These are phyloP conservation scores for Rhizophagus prolifer DNA, from an alignment of 192 early-diverging fungal species.

Conservation along the genomic window DNA sequence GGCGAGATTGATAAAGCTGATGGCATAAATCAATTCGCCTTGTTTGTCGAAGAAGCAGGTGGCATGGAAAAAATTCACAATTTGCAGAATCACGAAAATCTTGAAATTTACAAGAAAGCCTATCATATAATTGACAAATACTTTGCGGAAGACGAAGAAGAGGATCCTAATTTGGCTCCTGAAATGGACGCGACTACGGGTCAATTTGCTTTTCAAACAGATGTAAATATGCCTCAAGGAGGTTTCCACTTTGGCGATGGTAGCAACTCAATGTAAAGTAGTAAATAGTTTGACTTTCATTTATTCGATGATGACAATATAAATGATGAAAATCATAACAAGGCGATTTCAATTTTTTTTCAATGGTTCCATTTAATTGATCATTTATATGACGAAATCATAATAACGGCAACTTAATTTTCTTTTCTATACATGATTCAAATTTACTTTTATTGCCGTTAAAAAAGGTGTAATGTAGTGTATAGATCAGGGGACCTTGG, in stretches of 20 bases:
- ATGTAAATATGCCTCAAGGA: constrained; percentile 69
- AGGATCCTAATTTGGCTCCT: constrained; percentile 70
- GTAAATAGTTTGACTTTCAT: too few relatives aligned
- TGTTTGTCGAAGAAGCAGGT: constrained; percentile 89
- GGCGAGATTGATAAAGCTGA: constrained; percentile 71
- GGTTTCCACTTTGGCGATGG: constrained; percentile 76
- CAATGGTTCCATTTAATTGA: too few relatives aligned
- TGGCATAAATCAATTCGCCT: constrained; percentile 81
- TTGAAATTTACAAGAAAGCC: constrained; percentile 96
- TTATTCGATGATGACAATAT: too few relatives aligned
- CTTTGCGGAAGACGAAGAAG: constrained; percentile 85
- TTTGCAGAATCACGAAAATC: constrained; percentile 92
- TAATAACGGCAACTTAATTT: too few relatives aligned
- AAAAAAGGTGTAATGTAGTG: too few relatives aligned
- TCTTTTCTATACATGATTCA: too few relatives aligned
- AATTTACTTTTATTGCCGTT: too few relatives aligned
- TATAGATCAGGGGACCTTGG: too few relatives aligned
- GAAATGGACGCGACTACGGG: constrained; percentile 74
- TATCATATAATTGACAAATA: constrained; percentile 96
- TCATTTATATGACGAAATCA: too few relatives aligned
- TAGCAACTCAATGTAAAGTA: neutral
- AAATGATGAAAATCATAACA: too few relatives aligned
- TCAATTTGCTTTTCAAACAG: constrained; percentile 74
- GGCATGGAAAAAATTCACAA: constrained; percentile 96
- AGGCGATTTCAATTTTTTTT: too few relatives aligned